Evolutionary conservation across 2,329 filamentous ascomycete species (phyloP), one percentile per base, ranked within the genome.

Genomic region (Sporothrix humicola): DNA sequence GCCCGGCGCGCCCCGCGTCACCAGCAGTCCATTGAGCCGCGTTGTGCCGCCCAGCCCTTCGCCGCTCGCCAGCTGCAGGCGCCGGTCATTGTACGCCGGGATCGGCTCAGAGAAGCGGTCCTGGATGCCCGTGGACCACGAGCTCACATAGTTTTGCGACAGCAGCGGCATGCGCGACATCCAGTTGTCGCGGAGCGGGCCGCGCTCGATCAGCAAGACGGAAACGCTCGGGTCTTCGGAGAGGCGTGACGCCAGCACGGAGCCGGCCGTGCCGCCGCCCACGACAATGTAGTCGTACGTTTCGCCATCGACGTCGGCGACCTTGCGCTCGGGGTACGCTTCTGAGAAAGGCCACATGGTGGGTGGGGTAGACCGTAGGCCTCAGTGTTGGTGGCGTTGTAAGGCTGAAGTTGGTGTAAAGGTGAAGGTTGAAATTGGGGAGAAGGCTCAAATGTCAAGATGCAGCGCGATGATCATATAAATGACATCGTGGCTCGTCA

Each of bases 231-330:
- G 79, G 72, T 82, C 80, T 72, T 84, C 82, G 15, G 79, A 81
- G 0, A 87, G 79, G 52, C 85, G 82, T 26, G 83, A 83, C 3
- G 85, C 85, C 69, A 87, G 74, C 1, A 84, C 83, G 77, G 84
- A 85, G 42, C 84, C 85, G 44, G 84, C 83, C 2, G 85, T 86
- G 26, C 85, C 85, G 56, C 84, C 80, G 68, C 85, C 84, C 13
- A 85, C 83, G 72, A 86, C 81, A 75, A 86, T 78, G 78, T 83
- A 85, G 79, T 86, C 84, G 78, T 83, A 86, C 4, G 76, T 76
- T 68, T 78, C 75, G 72, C 76, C 76, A 15, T 78, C 76, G 15
- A 81, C 76, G 15, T 78, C 75, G 7, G 63, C 72, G 10, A 76
- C 75, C 17, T 48, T 68, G 3, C 73, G 58, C 63, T 78, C 77